Percentiles rank a stretch among this genome's conserved stretches.
Evolutionary conservation across 305 asterid genomes (phyloP).

Genomic region (Vinca major): DNA sequence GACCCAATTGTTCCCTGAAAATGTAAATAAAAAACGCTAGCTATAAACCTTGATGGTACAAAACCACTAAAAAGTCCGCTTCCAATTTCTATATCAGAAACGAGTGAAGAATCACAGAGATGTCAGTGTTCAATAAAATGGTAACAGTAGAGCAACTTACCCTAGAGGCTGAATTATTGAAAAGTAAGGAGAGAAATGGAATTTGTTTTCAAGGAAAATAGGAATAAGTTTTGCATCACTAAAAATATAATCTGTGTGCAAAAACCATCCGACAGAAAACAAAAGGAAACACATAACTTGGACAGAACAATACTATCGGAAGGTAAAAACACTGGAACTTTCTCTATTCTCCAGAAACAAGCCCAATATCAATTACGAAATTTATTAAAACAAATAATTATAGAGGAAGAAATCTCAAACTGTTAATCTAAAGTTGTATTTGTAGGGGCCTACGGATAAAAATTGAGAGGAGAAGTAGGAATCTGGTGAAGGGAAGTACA

Average conservation of each 20-base stretch:
- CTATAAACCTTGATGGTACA: neutral
- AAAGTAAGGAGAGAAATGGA: neutral
- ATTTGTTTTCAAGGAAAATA: neutral
- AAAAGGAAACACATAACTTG: neutral
- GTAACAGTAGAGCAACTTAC: neutral
- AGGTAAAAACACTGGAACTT: neutral
- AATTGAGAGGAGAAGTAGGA: neutral
- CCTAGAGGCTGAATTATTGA: neutral
- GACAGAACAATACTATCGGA: neutral
- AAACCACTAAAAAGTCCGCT: neutral
- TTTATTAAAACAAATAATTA: neutral
- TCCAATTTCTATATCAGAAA: neutral
- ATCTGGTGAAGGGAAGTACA: neutral
- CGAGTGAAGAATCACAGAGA: neutral
- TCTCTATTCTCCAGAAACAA: neutral
- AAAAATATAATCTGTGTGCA: neutral
- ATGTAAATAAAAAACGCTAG: constrained; percentile 10
- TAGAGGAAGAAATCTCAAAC: neutral
- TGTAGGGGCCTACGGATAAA: neutral
- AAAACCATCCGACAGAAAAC: neutral
- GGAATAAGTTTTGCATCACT: neutral
- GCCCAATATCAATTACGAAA: neutral
- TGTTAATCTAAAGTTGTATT: neutral
- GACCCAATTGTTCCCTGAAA: constrained; percentile 61
- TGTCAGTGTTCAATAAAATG: neutral